These are phyloP conservation scores for Globomyces pollinis-pini DNA, from an alignment of 192 early-diverging fungal genomes.

Conservation along the genomic window DNA sequence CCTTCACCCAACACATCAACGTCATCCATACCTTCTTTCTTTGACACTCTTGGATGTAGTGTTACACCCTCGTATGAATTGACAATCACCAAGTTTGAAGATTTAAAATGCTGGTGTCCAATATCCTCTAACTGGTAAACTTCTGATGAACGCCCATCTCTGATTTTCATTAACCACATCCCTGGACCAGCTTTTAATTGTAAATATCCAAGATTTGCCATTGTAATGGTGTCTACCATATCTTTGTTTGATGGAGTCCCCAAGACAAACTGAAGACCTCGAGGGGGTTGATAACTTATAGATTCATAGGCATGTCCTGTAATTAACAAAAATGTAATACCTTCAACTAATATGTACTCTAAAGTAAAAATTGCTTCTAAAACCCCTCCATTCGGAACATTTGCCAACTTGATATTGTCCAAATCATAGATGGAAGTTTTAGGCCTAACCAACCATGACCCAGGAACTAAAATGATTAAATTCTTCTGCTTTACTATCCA, in stretches of 20 bases:
- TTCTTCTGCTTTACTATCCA: slow-evolving; percentile 56
- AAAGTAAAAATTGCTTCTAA: slow-evolving; percentile 74
- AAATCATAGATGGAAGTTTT: slow-evolving; percentile 75
- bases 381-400: slow-evolving; percentile 25
- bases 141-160: slow-evolving; percentile 73
- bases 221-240: slow-evolving; percentile 87
- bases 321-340: background rate
- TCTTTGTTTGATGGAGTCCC: slow-evolving; percentile 54
- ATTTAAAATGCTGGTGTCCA: slow-evolving; percentile 14
- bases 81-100: slow-evolving; percentile 50
- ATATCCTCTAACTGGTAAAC: slow-evolving; percentile 68
- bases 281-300: slow-evolving; percentile 62
- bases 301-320: slow-evolving; percentile 73
- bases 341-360: slow-evolving; percentile 77
- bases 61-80: slow-evolving; percentile 75
- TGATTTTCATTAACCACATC: slow-evolving; percentile 71
- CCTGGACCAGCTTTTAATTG: slow-evolving; percentile 93
- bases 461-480: slow-evolving; percentile 40
- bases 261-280: slow-evolving; percentile 84
- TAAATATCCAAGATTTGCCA: slow-evolving; percentile 98
- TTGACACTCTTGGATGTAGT: slow-evolving; percentile 71
- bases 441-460: slow-evolving; percentile 84
- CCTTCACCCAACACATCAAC: slow-evolving; percentile 58
- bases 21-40: slow-evolving; percentile 71
- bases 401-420: slow-evolving; percentile 78